Percentiles rank a stretch among this genome's conserved stretches.
Evolutionary conservation across 495 filamentous ascomycete genomes (phyloP).

Genomic region (Annulohypoxylon stygium): DNA sequence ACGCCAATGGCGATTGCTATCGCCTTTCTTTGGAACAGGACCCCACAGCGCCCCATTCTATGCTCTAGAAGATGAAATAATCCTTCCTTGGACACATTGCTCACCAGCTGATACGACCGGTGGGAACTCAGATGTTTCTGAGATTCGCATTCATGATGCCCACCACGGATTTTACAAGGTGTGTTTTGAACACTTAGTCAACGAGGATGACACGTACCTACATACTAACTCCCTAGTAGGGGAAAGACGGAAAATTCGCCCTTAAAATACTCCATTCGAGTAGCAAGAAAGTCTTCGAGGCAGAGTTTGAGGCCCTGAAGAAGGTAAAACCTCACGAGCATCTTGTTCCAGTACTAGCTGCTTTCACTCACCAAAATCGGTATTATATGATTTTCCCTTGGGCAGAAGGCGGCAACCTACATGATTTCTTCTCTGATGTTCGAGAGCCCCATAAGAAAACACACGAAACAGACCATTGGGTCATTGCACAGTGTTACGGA

Average conservation of each 20-base stretch:
- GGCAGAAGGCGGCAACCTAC: slow-evolving; percentile 22
- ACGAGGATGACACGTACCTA: background rate
- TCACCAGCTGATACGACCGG: background rate
- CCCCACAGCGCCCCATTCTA: background rate
- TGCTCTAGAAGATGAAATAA: background rate
- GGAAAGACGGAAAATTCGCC: slow-evolving; percentile 1
- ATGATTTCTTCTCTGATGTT: background rate
- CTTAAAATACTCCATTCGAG: slow-evolving; percentile 11
- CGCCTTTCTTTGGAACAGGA: slow-evolving; percentile 4
- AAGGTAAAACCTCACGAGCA: slow-evolving; percentile 5
- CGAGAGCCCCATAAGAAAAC: too few relatives aligned
- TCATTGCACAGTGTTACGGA: slow-evolving; percentile 15
- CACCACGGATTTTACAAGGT: slow-evolving; percentile 8
- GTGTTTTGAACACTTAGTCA: background rate
- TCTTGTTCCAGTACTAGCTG: slow-evolving; percentile 17
- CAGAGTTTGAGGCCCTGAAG: slow-evolving; percentile 3
- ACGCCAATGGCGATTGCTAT: background rate
- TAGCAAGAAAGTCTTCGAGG: background rate
- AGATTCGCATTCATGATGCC: slow-evolving; percentile 4
- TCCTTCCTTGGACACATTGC: slow-evolving; percentile 6
- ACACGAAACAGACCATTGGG: background rate
- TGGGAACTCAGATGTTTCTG: background rate
- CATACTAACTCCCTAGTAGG: background rate
- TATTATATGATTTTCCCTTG: slow-evolving; percentile 32
- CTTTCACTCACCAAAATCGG: background rate